Evolutionary conservation across 148 eudicot genomes (phyloP).

Genomic region (Vaccinium vitisidaea): DNA sequence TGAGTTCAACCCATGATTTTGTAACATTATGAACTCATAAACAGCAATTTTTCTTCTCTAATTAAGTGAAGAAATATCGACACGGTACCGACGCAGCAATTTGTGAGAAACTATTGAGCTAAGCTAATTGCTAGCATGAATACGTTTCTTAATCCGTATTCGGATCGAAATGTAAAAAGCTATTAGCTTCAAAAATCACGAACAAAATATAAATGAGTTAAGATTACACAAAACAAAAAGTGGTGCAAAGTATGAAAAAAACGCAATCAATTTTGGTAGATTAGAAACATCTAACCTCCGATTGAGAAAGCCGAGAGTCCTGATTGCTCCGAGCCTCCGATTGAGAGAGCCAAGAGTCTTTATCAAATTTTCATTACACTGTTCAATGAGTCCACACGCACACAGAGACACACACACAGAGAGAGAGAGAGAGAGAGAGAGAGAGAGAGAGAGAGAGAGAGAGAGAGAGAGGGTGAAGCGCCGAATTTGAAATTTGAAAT

Average conservation of each 20-base stretch:
- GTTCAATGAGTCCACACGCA: background rate
- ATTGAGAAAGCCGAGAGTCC: background rate
- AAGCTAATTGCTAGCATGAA: background rate
- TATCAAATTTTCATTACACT: background rate
- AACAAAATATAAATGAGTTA: background rate
- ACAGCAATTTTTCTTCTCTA: background rate
- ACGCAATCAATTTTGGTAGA: background rate
- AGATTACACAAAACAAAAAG: background rate
- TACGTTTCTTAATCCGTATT: background rate
- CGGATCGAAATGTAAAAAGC: background rate
- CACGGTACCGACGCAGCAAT: background rate
- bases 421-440: background rate
- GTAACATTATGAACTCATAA: background rate
- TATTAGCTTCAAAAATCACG: background rate
- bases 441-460: background rate
- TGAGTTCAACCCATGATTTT: background rate
- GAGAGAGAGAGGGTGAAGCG: background rate
- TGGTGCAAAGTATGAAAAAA: background rate
- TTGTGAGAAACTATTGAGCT: background rate
- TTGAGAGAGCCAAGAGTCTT: too few relatives aligned
- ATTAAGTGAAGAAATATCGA: background rate
- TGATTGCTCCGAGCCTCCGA: too few relatives aligned
- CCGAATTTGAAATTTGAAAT: constrained; percentile 2
- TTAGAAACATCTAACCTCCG: background rate
- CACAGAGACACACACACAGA: background rate